Evolutionary conservation across 805 yeast genomes (phyloP).

Genomic region (Ogataea wickerhamii): DNA sequence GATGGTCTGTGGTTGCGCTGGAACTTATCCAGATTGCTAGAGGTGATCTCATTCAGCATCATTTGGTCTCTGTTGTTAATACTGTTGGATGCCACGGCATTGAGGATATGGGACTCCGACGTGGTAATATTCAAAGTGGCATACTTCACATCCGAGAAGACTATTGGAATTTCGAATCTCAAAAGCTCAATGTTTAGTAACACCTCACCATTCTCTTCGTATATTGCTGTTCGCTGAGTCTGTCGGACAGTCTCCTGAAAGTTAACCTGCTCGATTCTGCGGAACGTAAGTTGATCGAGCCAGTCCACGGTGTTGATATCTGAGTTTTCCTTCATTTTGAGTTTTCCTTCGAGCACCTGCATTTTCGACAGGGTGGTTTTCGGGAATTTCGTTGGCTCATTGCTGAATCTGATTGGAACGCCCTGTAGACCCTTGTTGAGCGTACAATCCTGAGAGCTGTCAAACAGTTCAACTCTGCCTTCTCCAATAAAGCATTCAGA

Average conservation of each 20-base stretch:
- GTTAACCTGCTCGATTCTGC: constrained; percentile 46
- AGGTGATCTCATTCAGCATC: constrained; percentile 24
- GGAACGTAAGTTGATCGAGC: constrained; percentile 67
- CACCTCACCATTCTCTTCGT: constrained; percentile 15
- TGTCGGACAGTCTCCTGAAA: constrained; percentile 10
- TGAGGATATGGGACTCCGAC: constrained; percentile 20
- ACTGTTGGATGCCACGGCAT: constrained; percentile 16
- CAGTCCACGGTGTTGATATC: constrained; percentile 61
- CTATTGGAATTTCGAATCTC: constrained; percentile 68
- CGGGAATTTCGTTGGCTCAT: constrained; percentile 7
- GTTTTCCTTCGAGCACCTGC: constrained; percentile 48
- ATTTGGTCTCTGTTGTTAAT: constrained; percentile 18
- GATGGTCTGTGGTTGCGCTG: constrained; percentile 13
- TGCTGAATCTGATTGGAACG: constrained; percentile 33
- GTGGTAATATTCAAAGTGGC: constrained; percentile 28
- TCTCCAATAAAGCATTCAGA: constrained; percentile 53
- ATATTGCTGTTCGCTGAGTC: constrained; percentile 10
- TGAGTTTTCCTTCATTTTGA: constrained; percentile 65
- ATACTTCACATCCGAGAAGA: constrained; percentile 57
- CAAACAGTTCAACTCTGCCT: constrained; percentile 57
- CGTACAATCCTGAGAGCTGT: constrained; percentile 42
- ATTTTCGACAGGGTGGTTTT: constrained; percentile 30
- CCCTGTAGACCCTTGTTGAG: constrained; percentile 72
- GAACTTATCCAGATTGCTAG: constrained; percentile 18
- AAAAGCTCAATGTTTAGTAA: constrained; percentile 47